Evolutionary conservation across 192 early-diverging fungal genomes (phyloP).

Genomic region (Backusella macrospora): DNA sequence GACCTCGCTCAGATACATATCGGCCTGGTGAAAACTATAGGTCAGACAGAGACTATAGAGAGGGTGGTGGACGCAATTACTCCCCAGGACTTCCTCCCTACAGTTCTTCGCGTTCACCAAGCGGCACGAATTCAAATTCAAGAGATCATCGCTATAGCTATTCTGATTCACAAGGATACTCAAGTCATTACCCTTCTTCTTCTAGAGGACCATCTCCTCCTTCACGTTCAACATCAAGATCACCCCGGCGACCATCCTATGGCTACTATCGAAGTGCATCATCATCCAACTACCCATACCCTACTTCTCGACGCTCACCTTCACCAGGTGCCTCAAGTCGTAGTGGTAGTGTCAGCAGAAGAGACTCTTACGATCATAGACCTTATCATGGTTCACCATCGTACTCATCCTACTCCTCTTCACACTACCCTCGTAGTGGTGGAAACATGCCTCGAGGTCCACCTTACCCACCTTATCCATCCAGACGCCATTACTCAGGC

Average conservation of each 20-base stretch:
- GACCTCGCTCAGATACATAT: conserved; percentile 37
- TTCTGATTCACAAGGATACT: conserved; percentile 47
- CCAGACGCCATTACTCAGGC: conserved; percentile 23
- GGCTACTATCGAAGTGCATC: conserved; percentile 20
- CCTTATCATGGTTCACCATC: background rate
- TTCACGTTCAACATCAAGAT: background rate
- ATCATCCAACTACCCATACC: conserved; percentile 13
- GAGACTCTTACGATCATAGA: conserved; percentile 33
- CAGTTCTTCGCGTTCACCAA: conserved; percentile 25
- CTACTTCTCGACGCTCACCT: conserved; percentile 28
- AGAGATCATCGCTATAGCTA: conserved; percentile 42
- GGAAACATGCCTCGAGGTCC: background rate
- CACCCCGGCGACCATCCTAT: conserved; percentile 24
- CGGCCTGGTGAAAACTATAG: conserved; percentile 35
- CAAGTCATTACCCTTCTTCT: conserved; percentile 12
- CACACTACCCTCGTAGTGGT: background rate
- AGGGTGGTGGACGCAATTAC: conserved; percentile 21
- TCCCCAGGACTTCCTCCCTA: conserved; percentile 1
- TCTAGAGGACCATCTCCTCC: background rate
- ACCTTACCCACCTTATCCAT: conserved; percentile 16
- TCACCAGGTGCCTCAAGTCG: conserved; percentile 12
- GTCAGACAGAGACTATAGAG: conserved; percentile 32
- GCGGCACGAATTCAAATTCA: background rate
- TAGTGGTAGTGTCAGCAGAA: conserved; percentile 13
- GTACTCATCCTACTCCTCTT: background rate